phyloP scores from a whole-genome alignment of 331 rosid genomes.

The Quercus phellos region DNA sequence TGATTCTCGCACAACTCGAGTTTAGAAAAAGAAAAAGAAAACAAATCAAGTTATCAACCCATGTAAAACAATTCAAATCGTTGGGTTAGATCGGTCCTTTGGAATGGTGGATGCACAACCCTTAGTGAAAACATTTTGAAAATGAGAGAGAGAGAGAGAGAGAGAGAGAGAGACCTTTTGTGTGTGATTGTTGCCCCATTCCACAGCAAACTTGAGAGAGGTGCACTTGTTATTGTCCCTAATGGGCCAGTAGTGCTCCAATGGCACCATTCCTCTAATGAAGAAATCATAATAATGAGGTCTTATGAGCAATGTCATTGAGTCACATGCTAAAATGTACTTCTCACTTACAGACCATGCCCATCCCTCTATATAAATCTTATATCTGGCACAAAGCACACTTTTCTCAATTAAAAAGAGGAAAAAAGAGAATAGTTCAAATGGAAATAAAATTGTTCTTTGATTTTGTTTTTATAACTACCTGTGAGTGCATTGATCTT shows the following conservation, averaged over 20 bases:
- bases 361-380: constrained; percentile 70
- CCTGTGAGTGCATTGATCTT: constrained; percentile 72
- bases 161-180: constrained; percentile 26
- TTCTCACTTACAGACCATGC: constrained; percentile 89
- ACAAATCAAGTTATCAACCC: no score
- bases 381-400: constrained; percentile 36
- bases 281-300: constrained; percentile 63
- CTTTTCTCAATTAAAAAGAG: not conserved
- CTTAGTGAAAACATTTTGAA: no score
- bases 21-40: no score
- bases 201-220: constrained; percentile 64
- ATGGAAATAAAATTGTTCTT: not conserved
- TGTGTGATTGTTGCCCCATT: constrained; percentile 74
- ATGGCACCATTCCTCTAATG: constrained; percentile 57
- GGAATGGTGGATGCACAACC: no score
- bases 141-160: no score
- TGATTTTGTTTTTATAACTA: not conserved
- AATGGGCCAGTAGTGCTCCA: constrained; percentile 79
- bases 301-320: constrained; percentile 60
- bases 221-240: constrained; percentile 41
- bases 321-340: constrained; percentile 72
- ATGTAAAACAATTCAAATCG: no score
- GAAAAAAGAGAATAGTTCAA: not conserved
- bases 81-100: not conserved
- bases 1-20: no score